A percentile compares a stretch with the other conserved stretches of the same genome.
Conservation (phyloP, 768 basidiomycete genomes). For the Gelatoporia subvermispora region DNA sequence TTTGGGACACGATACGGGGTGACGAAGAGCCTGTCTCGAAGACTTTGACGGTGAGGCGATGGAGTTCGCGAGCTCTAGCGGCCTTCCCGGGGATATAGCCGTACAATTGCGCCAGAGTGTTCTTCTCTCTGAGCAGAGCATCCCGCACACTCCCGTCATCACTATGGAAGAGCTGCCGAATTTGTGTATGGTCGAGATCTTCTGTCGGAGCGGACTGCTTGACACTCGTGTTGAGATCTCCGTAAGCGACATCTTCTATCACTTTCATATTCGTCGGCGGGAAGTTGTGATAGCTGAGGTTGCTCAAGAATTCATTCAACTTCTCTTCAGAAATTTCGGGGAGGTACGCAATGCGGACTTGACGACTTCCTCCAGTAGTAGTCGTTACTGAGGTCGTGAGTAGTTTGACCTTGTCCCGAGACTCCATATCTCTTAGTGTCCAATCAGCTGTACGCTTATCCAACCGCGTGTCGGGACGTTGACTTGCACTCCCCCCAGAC, state of each 20-base stretch:
- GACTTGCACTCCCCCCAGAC: conserved; percentile 66
- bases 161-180: conserved; percentile 47
- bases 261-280: conserved; percentile 37
- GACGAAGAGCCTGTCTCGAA: conserved; percentile 39
- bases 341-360: conserved; percentile 61
- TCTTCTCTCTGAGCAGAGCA: conserved; percentile 62
- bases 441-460: conserved; percentile 69
- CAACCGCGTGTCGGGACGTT: conserved; percentile 58
- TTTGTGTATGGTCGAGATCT: conserved; percentile 16
- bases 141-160: conserved; percentile 54
- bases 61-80: conserved; percentile 58
- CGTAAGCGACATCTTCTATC: conserved; percentile 34
- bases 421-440: conserved; percentile 58
- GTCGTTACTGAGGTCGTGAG: conserved; percentile 61
- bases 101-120: conserved; percentile 66
- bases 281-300: conserved; percentile 38
- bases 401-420: conserved; percentile 62
- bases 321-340: conserved; percentile 49
- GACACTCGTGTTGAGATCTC: conserved; percentile 44
- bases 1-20: conserved; percentile 43
- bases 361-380: conserved; percentile 53
- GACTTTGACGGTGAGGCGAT: conserved; percentile 46
- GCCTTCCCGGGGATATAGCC: conserved; percentile 70
- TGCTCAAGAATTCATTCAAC: conserved; percentile 54
- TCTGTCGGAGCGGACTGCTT: conserved; percentile 2